Percentiles rank a stretch among this genome's conserved stretches.
Evolutionary conservation across 805 yeast species (phyloP).

Genomic region (Cyberlindnera mrakii): DNA sequence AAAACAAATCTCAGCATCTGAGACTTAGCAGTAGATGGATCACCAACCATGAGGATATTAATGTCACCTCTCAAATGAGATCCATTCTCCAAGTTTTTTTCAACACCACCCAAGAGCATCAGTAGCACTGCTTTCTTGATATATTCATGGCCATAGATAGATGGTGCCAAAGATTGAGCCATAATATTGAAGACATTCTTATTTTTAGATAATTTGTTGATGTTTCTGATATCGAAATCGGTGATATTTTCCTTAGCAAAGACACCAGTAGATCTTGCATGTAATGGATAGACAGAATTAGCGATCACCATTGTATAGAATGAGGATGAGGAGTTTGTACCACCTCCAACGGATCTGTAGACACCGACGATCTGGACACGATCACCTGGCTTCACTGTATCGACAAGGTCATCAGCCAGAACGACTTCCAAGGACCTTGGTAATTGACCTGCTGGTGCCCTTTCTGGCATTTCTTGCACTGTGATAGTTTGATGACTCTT

Average conservation of each 20-base stretch:
- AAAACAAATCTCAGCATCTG: constrained; percentile 91
- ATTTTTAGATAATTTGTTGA: constrained; percentile 69
- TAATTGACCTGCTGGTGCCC: constrained; percentile 96
- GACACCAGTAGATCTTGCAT: constrained; percentile 82
- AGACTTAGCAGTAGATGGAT: constrained; percentile 97
- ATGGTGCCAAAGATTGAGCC: constrained; percentile 87
- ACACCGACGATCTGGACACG: constrained; percentile 92
- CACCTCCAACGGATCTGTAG: constrained; percentile 83
- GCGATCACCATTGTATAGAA: constrained; percentile 83
- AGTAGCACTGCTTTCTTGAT: constrained; percentile 87
- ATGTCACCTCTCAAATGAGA: constrained; percentile 98
- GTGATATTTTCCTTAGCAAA: constrained; percentile 64
- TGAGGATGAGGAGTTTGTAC: constrained; percentile 47
- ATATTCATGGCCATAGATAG: constrained; percentile 88
- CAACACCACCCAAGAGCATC: constrained; percentile 90
- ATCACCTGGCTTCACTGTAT: constrained; percentile 90
- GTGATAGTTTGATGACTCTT: constrained; percentile 91
- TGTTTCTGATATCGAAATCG: constrained; percentile 79
- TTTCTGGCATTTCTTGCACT: constrained; percentile 96
- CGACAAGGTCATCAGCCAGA: constrained; percentile 94
- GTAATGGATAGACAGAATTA: constrained; percentile 83
- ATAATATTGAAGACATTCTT: constrained; percentile 70
- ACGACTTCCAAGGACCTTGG: constrained; percentile 90
- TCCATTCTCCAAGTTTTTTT: constrained; percentile 89
- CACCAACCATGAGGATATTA: constrained; percentile 94